Percentiles rank a stretch among this genome's conserved stretches.
These are phyloP conservation scores for Collariella sp. DNA, from an alignment of 495 filamentous ascomycete genomes.

Conservation along the genomic window DNA sequence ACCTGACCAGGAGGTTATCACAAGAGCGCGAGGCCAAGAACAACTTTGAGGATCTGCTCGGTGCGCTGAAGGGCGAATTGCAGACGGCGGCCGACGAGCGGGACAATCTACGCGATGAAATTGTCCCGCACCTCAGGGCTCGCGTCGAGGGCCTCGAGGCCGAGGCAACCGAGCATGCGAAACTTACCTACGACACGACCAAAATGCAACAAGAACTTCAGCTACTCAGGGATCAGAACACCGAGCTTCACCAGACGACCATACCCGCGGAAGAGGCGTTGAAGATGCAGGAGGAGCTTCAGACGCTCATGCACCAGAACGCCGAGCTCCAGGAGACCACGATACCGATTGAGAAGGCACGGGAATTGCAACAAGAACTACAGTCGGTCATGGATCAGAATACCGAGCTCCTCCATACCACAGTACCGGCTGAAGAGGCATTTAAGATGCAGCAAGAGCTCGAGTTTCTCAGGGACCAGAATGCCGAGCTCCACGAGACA, in stretches of 20 bases:
- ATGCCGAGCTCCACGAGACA: too few relatives aligned
- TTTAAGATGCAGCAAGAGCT: too few relatives aligned
- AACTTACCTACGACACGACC: constrained; percentile 62
- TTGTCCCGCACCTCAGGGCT: constrained; percentile 63
- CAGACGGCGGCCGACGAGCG: constrained; percentile 77
- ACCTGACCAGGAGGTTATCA: constrained; percentile 65
- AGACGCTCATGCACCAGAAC: constrained; percentile 48
- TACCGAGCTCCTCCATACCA: too few relatives aligned
- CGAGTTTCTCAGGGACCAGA: too few relatives aligned
- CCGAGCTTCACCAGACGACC: constrained; percentile 1
- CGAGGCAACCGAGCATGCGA: constrained; percentile 56
- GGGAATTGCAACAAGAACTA: too few relatives aligned
- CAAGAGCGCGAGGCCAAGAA: constrained; percentile 86
- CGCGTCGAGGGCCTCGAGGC: constrained; percentile 70
- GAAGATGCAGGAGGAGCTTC: constrained; percentile 65
- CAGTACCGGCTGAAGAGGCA: too few relatives aligned
- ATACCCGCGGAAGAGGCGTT: constrained; percentile 32
- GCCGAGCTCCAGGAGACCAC: constrained; percentile 31
- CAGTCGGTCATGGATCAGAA: too few relatives aligned
- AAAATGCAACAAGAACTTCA: constrained; percentile 76
- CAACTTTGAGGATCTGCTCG: constrained; percentile 86
- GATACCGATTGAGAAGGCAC: too few relatives aligned
- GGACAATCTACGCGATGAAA: constrained; percentile 82
- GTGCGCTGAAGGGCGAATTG: constrained; percentile 73
- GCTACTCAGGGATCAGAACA: constrained; percentile 57